A percentile compares a stretch with the other conserved stretches of the same genome.
phyloP scores from a whole-genome alignment of 345 rosid species.

The Brassica rapa region DNA sequence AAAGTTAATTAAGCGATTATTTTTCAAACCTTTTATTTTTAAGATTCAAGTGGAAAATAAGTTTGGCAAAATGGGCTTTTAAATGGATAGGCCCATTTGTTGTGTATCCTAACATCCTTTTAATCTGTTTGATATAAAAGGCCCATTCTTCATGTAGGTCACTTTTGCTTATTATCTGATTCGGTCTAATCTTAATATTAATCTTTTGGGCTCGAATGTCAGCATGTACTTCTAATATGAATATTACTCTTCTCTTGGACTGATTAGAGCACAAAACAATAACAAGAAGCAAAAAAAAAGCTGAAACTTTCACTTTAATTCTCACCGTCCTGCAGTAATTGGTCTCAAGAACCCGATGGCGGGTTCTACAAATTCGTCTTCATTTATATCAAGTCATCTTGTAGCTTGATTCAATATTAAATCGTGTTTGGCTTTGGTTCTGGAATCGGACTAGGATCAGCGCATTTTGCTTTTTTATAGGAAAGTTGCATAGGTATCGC shows the following conservation, averaged over 20 bases:
- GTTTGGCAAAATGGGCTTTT: neutral
- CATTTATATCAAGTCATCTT: too few relatives aligned
- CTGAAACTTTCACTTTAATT: too few relatives aligned
- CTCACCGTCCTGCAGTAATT: neutral
- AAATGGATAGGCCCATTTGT: neutral
- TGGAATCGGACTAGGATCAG: neutral
- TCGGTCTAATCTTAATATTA: too few relatives aligned
- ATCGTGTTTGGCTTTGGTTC: neutral
- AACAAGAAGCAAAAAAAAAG: neutral
- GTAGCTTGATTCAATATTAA: neutral
- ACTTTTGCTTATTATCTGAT: too few relatives aligned
- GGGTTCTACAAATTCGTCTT: neutral
- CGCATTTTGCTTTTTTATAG: constrained; percentile 3
- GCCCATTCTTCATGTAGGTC: neutral
- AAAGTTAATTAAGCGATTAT: neutral
- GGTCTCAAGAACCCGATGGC: neutral
- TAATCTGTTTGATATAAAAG: neutral
- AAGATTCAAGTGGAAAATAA: neutral
- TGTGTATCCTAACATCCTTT: neutral
- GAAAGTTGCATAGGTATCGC: neutral
- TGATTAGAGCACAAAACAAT: too few relatives aligned
- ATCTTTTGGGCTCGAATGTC: too few relatives aligned
- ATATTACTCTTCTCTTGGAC: too few relatives aligned
- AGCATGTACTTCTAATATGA: neutral
- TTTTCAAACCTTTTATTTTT: neutral